Conservation (phyloP, 2,329 filamentous ascomycete genomes). For the Pezicula carpinea region DNA sequence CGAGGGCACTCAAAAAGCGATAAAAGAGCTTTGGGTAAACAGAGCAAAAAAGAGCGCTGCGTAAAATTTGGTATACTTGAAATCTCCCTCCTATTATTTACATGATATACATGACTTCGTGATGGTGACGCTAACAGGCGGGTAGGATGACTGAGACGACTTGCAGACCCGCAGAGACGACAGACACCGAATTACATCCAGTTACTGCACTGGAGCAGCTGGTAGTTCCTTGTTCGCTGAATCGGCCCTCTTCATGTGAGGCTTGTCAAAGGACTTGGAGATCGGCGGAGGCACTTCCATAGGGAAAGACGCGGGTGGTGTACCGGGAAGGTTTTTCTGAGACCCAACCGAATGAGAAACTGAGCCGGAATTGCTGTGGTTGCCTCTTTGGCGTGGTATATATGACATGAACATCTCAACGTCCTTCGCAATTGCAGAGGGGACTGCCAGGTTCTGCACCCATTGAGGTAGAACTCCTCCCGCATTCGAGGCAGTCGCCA, state of each 20-base stretch:
- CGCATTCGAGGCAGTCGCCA: slow-evolving; percentile 72
- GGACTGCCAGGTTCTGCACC: slow-evolving; percentile 60
- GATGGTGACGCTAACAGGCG: no score
- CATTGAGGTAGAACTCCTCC: slow-evolving; percentile 60
- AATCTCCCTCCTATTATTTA: neutral
- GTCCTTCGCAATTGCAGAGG: slow-evolving; percentile 63
- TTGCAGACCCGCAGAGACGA: no score
- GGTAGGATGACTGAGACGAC: no score
- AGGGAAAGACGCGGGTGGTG: neutral
- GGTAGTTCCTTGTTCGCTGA: slow-evolving; percentile 5
- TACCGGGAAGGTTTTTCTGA: slow-evolving; percentile 4
- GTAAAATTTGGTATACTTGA: neutral
- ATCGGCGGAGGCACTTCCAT: slow-evolving; percentile 3
- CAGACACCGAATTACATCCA: no score
- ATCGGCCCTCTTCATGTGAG: neutral
- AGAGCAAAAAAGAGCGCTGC: slow-evolving; percentile 14
- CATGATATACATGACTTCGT: neutral
- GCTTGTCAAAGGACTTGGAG: slow-evolving; percentile 1
- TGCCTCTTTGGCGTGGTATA: slow-evolving; percentile 35
- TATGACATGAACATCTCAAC: slow-evolving; percentile 64
- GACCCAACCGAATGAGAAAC: slow-evolving; percentile 4
- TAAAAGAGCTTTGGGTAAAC: slow-evolving; percentile 34
- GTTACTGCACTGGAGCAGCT: slow-evolving; percentile 3
- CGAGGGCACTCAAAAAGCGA: slow-evolving; percentile 56
- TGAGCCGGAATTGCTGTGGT: slow-evolving; percentile 3